Conservation (phyloP, 2,329 filamentous ascomycete genomes). For the Aspergillus novofumigatus region DNA sequence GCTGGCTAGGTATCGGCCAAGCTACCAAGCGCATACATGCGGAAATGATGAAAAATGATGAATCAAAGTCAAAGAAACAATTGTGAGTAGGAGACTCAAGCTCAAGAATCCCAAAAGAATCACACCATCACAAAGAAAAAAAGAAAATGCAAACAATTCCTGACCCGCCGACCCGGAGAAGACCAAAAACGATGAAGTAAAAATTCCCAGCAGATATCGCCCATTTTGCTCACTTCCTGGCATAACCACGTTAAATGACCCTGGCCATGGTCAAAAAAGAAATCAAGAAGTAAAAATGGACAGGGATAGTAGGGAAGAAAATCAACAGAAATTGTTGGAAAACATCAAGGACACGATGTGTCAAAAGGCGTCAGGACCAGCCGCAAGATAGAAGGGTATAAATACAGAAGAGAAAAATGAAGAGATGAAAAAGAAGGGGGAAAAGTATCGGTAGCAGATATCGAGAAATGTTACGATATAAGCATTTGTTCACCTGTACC, state of each 20-base stretch:
- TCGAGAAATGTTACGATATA: slow-evolving; percentile 2
- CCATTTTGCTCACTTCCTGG: slow-evolving; percentile 36
- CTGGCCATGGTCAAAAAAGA: slow-evolving; percentile 21
- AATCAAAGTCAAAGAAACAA: slow-evolving; percentile 3
- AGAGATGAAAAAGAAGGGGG: slow-evolving; percentile 2
- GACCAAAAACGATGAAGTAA: slow-evolving; percentile 34
- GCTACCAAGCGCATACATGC: slow-evolving; percentile 10
- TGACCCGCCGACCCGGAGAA: slow-evolving; percentile 34
- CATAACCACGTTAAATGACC: slow-evolving; percentile 38
- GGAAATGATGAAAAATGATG: not conserved
- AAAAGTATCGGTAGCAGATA: not conserved
- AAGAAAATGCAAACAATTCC: slow-evolving; percentile 17
- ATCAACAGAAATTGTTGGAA: slow-evolving; percentile 26
- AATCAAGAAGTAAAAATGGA: slow-evolving; percentile 16
- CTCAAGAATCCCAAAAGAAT: slow-evolving; percentile 7
- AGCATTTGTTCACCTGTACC: slow-evolving; percentile 12
- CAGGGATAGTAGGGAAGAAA: slow-evolving; percentile 13
- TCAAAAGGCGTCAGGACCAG: slow-evolving; percentile 34
- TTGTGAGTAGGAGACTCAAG: slow-evolving; percentile 6
- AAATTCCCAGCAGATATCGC: slow-evolving; percentile 27
- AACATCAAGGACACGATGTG: slow-evolving; percentile 23
- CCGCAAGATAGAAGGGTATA: slow-evolving; percentile 31
- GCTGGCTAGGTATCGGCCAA: slow-evolving; percentile 3
- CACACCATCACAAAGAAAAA: slow-evolving; percentile 19
- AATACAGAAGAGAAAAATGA: slow-evolving; percentile 15